phyloP scores from a whole-genome alignment of 164 flowering plant species.

The Stephania yunnanensis region DNA sequence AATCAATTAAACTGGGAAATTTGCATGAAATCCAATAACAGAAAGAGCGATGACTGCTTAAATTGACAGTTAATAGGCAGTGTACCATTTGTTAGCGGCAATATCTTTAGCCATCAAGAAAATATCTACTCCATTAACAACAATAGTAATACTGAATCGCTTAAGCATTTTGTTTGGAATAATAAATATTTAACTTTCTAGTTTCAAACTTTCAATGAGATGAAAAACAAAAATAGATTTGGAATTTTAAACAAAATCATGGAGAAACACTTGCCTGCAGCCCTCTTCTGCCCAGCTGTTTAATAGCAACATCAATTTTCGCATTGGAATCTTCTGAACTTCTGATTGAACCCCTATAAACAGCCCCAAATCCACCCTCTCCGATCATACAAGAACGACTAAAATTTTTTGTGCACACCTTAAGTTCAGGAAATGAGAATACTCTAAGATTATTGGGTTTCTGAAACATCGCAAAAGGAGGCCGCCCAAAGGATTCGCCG shows the following conservation, averaged over 20 bases:
- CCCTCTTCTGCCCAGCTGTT: conserved; percentile 77
- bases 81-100: too few relatives aligned
- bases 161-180: background rate
- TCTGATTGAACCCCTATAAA: conserved; percentile 65
- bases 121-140: too few relatives aligned
- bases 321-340: conserved; percentile 41
- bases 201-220: background rate
- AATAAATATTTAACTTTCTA: background rate
- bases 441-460: conserved; percentile 65
- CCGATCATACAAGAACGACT: conserved; percentile 67
- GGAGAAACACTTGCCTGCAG: conserved; percentile 56
- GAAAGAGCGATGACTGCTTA: background rate
- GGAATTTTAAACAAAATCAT: background rate
- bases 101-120: too few relatives aligned
- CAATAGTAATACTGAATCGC: too few relatives aligned
- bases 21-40: background rate
- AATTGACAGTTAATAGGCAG: too few relatives aligned
- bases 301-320: conserved; percentile 69
- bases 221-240: background rate
- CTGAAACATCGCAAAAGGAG: conserved; percentile 41
- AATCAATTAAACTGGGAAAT: background rate
- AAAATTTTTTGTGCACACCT: conserved; percentile 65
- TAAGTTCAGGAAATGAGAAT: conserved; percentile 64
- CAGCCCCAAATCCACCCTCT: conserved; percentile 98
- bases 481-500: conserved; percentile 45